phyloP scores from a whole-genome alignment of 305 asterid genomes.

The Solanum hybrid region DNA sequence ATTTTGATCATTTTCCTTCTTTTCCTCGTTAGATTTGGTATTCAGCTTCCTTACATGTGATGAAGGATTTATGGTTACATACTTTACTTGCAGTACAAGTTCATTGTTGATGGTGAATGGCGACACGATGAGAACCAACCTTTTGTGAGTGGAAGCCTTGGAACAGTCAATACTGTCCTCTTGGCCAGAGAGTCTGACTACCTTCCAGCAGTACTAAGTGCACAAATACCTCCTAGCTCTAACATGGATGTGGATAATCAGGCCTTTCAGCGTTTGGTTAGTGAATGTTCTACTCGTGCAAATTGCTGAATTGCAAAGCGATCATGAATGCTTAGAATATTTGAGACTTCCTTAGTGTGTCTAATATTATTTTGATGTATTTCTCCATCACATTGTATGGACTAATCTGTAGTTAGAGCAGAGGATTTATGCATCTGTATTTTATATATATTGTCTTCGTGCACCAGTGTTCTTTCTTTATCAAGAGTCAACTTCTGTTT shows the following conservation, averaged over 20 bases:
- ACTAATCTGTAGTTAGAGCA: not conserved
- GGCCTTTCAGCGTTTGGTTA: constrained; percentile 73
- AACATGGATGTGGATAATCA: constrained; percentile 90
- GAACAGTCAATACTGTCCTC: constrained; percentile 72
- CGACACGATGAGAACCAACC: constrained; percentile 88
- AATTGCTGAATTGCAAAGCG: not conserved
- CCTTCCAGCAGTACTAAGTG: constrained; percentile 31
- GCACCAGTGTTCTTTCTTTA: not conserved
- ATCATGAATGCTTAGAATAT: not conserved
- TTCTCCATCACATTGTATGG: not conserved
- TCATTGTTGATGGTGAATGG: constrained; percentile 97
- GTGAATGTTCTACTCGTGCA: constrained; percentile 5
- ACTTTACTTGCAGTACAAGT: constrained; percentile 68
- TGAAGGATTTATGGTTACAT: constrained; percentile 3
- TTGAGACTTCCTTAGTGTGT: not conserved
- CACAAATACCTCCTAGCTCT: constrained; percentile 52
- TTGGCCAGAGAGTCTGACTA: constrained; percentile 55
- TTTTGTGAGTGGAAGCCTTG: constrained; percentile 54
- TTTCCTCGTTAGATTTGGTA: not conserved
- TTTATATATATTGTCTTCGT: not conserved
- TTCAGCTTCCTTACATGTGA: not conserved
- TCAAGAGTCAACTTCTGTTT: not conserved
- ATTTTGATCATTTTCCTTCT: not conserved
- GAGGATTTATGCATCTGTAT: not conserved
- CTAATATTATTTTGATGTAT: not conserved